phyloP scores from a whole-genome alignment of 306 rosid species.

The Rosa rugosa region DNA sequence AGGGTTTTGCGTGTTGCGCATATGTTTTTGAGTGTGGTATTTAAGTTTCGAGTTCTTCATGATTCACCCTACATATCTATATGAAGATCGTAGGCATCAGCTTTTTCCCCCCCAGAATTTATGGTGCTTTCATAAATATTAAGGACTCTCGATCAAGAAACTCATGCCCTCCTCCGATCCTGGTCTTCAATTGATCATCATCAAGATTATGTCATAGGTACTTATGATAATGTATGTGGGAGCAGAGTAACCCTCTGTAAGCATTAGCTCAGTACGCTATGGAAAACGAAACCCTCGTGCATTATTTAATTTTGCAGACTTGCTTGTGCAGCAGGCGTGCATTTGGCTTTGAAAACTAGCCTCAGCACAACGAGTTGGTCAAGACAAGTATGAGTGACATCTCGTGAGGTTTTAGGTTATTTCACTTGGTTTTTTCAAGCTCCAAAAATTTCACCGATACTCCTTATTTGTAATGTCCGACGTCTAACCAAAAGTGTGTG shows the following conservation, averaged over 20 bases:
- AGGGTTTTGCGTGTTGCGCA: conserved; percentile 78
- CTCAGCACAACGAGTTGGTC: background rate
- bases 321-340: conserved; percentile 21
- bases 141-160: conserved; percentile 12
- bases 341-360: conserved; percentile 5
- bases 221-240: background rate
- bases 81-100: conserved; percentile 30
- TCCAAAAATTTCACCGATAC: background rate
- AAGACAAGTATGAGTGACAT: background rate
- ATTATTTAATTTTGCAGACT: background rate
- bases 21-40: conserved; percentile 55
- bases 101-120: conserved; percentile 40
- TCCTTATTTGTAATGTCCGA: background rate
- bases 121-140: conserved; percentile 34
- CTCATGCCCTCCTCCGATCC: background rate
- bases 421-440: background rate
- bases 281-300: background rate
- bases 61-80: conserved; percentile 10
- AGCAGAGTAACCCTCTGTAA: conserved; percentile 2
- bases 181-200: conserved; percentile 30
- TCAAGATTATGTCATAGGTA: background rate
- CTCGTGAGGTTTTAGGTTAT: background rate
- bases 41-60: conserved; percentile 18
- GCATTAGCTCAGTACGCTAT: conserved; percentile 2
- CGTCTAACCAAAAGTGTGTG: background rate